Conservation (phyloP, 2,329 filamentous ascomycete species). For the Dactylonectria estremocensis region DNA sequence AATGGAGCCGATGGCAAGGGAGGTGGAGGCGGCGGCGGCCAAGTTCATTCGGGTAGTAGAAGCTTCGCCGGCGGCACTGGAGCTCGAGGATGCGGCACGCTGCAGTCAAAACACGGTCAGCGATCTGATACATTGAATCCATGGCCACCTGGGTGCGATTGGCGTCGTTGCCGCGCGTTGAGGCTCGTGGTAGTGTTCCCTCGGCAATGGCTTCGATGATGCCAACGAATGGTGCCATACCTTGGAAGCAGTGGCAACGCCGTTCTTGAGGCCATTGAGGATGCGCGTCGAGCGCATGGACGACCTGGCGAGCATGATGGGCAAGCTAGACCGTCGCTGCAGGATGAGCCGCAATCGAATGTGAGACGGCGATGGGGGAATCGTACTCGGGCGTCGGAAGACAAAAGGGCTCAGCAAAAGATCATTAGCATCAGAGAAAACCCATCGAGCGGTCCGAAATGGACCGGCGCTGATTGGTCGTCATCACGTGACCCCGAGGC, state of each 20-base stretch:
- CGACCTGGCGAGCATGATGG: constrained; percentile 94
- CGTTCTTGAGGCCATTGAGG: constrained; percentile 83
- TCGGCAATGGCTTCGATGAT: constrained; percentile 53
- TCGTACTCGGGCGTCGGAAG: constrained; percentile 57
- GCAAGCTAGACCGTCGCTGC: constrained; percentile 59
- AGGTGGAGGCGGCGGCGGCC: constrained; percentile 88
- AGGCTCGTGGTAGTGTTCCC: constrained; percentile 49
- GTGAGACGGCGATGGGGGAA: constrained; percentile 54
- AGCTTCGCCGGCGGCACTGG: constrained; percentile 77
- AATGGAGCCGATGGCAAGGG: constrained; percentile 88
- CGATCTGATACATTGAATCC: constrained; percentile 43
- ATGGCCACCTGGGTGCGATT: constrained; percentile 48
- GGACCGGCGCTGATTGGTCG: constrained; percentile 59
- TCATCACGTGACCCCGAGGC: constrained; percentile 52
- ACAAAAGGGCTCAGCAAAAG: constrained; percentile 59
- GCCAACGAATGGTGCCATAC: constrained; percentile 69
- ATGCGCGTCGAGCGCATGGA: constrained; percentile 90
- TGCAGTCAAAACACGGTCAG: constrained; percentile 60
- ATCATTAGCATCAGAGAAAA: constrained; percentile 58
- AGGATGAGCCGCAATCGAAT: constrained; percentile 55
- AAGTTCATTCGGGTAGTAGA: constrained; percentile 88
- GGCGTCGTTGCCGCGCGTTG: constrained; percentile 43
- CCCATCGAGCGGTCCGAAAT: constrained; percentile 61
- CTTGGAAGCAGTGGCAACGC: constrained; percentile 80
- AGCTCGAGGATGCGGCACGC: constrained; percentile 81